Base-by-base conservation (phyloP, 2,329 filamentous ascomycete genomes). In the Fusarium pininemorale region DNA sequence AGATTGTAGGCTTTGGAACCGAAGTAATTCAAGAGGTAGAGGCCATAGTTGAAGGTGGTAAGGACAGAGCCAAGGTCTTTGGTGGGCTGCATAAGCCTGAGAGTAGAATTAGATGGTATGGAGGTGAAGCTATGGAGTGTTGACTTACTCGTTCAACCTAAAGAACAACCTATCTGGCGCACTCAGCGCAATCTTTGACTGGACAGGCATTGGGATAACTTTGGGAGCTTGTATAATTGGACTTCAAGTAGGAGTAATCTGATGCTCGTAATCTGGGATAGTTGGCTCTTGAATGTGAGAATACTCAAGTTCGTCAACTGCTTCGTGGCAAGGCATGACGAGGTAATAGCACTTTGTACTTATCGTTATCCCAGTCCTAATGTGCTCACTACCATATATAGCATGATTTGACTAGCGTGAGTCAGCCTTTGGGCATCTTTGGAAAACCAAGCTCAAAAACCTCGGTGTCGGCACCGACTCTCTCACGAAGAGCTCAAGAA, bases 361-460 rank as follows among this genome's bases (percentile, higher is more conserved):
- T 26, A 26, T 26, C 4, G 24, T 5, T 26, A 5, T 26, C 24
- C 24, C 24, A 26, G 24, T 26, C 24, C 24, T 26, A 26, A 26
- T 26, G 24, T 26, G 24, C 24, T 26, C 24, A 26, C 24, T 26
- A 26, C 24, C 24, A 26, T 26, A 26, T 26, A 26, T 26, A 26
- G 24, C 24, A 26, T 26, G 24, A 26, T 26, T 26, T 26, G 24
- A 26, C 24, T 26, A 26, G 24, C 24, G 4, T 26, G 24, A 26
- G 24, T 26, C 24, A 26, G 24, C 4, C 24, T 26, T 26, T 26
- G 4, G 24, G 24, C 24, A 26, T 26, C 24, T 26, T 26, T 26
- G 24, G 24, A 26, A 26, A 37, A 57, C 63, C 4, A 66, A 75
- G 50, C 69, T 75, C n/a, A 20, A 15, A 1, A 75, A 74, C n/a